These are phyloP conservation scores for Agaricus blazei DNA, from an alignment of 768 basidiomycete species.

Conservation along the genomic window DNA sequence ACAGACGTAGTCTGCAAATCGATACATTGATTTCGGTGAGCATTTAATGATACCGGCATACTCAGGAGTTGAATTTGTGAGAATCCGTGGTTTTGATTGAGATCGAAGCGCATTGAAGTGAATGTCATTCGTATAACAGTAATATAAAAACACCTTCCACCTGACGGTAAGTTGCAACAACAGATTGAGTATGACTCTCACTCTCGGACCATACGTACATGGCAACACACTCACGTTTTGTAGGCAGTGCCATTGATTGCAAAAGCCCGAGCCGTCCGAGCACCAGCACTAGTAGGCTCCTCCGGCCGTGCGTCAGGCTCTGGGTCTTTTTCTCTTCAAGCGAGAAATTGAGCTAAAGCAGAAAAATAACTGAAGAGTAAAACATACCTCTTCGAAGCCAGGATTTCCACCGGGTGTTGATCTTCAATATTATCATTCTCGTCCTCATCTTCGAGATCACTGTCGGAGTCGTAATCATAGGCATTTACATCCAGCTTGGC, in stretches of 20 bases:
- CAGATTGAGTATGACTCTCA: no score
- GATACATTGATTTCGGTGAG: conserved; percentile 35
- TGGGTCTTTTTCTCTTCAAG: not conserved
- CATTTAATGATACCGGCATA: conserved; percentile 10
- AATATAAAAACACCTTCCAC: conserved; percentile 9
- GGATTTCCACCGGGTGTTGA: not conserved
- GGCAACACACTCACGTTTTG: not conserved
- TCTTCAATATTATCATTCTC: not conserved
- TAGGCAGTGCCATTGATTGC: conserved; percentile 2
- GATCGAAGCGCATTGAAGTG: conserved; percentile 5
- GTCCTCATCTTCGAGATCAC: conserved; percentile 8
- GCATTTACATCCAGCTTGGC: not conserved
- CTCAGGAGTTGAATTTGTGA: not conserved
- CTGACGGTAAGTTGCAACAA: not conserved
- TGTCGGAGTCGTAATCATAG: conserved; percentile 10
- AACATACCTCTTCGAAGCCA: not conserved
- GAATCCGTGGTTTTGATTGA: not conserved
- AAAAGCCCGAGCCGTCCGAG: not conserved
- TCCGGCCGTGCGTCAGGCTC: no score
- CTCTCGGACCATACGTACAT: not conserved
- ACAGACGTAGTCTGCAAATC: conserved; percentile 18
- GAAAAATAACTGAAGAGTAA: no score
- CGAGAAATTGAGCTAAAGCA: no score
- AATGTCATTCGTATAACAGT: conserved; percentile 7
- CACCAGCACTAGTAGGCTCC: no score